Conservation (phyloP, 345 rosid species). For the Syzygium aromaticum region DNA sequence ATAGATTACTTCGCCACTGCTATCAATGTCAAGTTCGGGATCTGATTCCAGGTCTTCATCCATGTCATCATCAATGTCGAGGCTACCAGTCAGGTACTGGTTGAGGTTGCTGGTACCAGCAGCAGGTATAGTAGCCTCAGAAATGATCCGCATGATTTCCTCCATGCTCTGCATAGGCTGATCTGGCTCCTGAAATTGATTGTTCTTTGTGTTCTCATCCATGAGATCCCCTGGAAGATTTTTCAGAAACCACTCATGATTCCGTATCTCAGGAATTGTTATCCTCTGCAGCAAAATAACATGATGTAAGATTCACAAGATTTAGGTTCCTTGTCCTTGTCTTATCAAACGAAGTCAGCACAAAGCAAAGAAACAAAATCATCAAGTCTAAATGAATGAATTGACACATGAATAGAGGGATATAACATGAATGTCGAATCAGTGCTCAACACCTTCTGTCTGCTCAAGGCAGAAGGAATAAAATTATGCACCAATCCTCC, state of each 20-base stretch:
- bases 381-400: not conserved
- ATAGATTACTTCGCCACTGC: constrained; percentile 93
- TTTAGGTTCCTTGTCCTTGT: not conserved
- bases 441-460: not conserved
- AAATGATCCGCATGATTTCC: constrained; percentile 92
- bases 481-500: not conserved
- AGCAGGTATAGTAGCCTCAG: constrained; percentile 91
- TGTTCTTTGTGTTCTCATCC: constrained; percentile 42
- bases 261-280: constrained; percentile 77
- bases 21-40: constrained; percentile 86
- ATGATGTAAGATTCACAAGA: not conserved
- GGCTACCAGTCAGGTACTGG: constrained; percentile 69
- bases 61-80: constrained; percentile 91
- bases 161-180: constrained; percentile 74
- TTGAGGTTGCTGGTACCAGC: constrained; percentile 57
- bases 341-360: not conserved
- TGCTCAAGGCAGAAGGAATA: not conserved
- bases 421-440: not conserved
- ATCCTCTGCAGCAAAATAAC: constrained; percentile 56
- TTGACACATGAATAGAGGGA: not conserved
- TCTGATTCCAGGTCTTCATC: constrained; percentile 91
- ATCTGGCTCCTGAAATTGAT: constrained; percentile 75
- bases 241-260: constrained; percentile 94
- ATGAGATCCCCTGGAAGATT: constrained; percentile 83
- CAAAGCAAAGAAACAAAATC: not conserved